Evolutionary conservation across 345 rosid species (phyloP).

Genomic region (Viola odorata): DNA sequence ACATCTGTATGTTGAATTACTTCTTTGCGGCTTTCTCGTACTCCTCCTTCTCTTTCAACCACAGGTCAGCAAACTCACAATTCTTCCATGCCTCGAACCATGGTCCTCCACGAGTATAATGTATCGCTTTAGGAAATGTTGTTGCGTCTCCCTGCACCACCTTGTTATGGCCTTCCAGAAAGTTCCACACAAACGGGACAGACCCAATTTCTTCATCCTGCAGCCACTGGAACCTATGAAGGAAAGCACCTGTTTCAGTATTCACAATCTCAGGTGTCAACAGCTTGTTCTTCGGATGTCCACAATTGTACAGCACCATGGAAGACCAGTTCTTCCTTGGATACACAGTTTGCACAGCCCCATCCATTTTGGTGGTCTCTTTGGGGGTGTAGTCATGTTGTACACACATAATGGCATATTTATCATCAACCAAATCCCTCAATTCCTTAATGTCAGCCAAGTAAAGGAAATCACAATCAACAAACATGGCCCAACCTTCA

Average conservation of each 20-base stretch:
- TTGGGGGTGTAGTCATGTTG: slow-evolving; percentile 91
- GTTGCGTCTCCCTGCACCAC: slow-evolving; percentile 53
- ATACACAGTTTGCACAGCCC: slow-evolving; percentile 86
- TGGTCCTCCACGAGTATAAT: slow-evolving; percentile 94
- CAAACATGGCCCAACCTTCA: slow-evolving; percentile 97
- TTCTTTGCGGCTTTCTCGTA: slow-evolving; percentile 17
- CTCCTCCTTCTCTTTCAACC: slow-evolving; percentile 76
- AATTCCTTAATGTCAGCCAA: slow-evolving; percentile 74
- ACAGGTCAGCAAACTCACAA: slow-evolving; percentile 87
- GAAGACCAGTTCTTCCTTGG: slow-evolving; percentile 99
- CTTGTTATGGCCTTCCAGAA: slow-evolving; percentile 91
- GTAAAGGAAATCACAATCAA: slow-evolving; percentile 93
- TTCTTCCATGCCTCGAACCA: slow-evolving; percentile 97
- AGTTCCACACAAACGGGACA: slow-evolving; percentile 83
- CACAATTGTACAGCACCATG: slow-evolving; percentile 92
- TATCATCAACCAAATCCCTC: slow-evolving; percentile 71
- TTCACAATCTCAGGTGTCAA: slow-evolving; percentile 67
- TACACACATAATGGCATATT: slow-evolving; percentile 87
- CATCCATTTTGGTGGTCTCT: slow-evolving; percentile 95
- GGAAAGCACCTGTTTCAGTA: slow-evolving; percentile 74
- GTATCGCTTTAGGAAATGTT: slow-evolving; percentile 73
- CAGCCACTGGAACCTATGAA: slow-evolving; percentile 97
- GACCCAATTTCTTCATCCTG: slow-evolving; percentile 84
- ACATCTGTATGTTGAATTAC: background rate
- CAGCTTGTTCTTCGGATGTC: slow-evolving; percentile 78